Evolutionary conservation across 192 early-diverging fungal species (phyloP).

Genomic region (Coemansia sp.): DNA sequence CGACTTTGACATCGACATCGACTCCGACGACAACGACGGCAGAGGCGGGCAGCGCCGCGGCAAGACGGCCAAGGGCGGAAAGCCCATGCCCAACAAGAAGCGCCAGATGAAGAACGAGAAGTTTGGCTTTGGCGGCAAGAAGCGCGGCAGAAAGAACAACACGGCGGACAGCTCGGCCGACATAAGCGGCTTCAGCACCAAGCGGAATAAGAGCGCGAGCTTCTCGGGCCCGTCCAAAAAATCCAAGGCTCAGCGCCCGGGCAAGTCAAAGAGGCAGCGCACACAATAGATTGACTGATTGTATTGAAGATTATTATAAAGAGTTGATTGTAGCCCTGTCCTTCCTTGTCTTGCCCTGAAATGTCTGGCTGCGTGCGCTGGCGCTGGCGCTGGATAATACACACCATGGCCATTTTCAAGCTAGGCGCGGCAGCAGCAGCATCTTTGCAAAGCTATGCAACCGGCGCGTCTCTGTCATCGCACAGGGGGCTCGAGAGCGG

Average conservation of each 20-base stretch:
- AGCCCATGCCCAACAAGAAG: constrained; percentile 40
- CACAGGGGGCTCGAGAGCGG: neutral
- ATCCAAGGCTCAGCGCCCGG: constrained; percentile 37
- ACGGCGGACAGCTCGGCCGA: constrained; percentile 72
- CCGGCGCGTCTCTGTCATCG: neutral
- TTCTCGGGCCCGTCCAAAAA: constrained; percentile 21
- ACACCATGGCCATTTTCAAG: constrained; percentile 3
- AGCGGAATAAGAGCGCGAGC: constrained; percentile 37
- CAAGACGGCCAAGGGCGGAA: constrained; percentile 23
- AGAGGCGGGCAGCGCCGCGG: constrained; percentile 9
- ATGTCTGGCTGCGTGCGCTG: too few species aligned
- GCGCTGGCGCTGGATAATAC: too few species aligned
- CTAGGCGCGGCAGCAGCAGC: constrained; percentile 8
- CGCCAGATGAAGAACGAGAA: constrained; percentile 74
- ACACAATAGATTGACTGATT: constrained; percentile 1
- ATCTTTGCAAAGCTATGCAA: constrained; percentile 9
- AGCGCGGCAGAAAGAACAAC: constrained; percentile 74
- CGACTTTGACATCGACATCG: constrained; percentile 47
- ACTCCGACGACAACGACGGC: constrained; percentile 24
- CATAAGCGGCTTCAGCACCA: constrained; percentile 60
- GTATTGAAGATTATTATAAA: too few species aligned
- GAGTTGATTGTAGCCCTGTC: too few species aligned
- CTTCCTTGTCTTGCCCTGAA: too few species aligned
- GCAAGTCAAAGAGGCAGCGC: constrained; percentile 43
- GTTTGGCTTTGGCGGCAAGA: constrained; percentile 91